Evolutionary conservation across 2,329 filamentous ascomycete genomes (phyloP).

Genomic region (Escovopsis sp.): DNA sequence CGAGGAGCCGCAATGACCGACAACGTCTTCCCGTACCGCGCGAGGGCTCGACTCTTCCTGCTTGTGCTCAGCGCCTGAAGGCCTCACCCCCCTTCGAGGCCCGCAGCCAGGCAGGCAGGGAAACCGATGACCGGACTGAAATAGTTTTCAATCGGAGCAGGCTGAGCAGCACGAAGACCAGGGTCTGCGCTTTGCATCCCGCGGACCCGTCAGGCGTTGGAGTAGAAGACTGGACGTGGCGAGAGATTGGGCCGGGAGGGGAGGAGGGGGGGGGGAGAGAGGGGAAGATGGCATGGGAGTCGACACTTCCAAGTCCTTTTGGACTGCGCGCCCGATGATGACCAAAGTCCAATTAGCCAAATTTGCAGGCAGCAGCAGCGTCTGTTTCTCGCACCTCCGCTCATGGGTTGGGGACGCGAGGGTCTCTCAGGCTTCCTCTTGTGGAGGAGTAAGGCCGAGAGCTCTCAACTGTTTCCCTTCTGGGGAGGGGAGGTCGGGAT

Average conservation of each 20-base stretch:
- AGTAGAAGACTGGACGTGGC: too few species aligned
- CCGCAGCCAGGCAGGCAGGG: not conserved
- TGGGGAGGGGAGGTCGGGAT: too few species aligned
- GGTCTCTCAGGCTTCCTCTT: not conserved
- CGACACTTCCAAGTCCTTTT: slow-evolving; percentile 1
- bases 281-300: not conserved
- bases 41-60: not conserved
- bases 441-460: not conserved
- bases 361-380: slow-evolving; percentile 36
- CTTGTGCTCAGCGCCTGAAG: not conserved
- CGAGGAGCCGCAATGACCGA: slow-evolving; percentile 24
- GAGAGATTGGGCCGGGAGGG: not conserved
- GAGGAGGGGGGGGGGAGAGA: slow-evolving; percentile 6
- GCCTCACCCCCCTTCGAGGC: not conserved
- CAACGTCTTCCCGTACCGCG: slow-evolving; percentile 4
- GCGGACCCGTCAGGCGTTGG: not conserved
- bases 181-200: not conserved
- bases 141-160: slow-evolving; percentile 43
- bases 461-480: too few species aligned
- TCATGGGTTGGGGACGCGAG: not conserved
- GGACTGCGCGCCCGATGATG: slow-evolving; percentile 30
- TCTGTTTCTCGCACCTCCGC: not conserved
- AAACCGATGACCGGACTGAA: slow-evolving; percentile 16
- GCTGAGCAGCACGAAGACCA: slow-evolving; percentile 13
- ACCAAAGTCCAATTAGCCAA: slow-evolving; percentile 42